Conservation (phyloP, 768 basidiomycete genomes). For the Trichaptum fuscoviolaceum region DNA sequence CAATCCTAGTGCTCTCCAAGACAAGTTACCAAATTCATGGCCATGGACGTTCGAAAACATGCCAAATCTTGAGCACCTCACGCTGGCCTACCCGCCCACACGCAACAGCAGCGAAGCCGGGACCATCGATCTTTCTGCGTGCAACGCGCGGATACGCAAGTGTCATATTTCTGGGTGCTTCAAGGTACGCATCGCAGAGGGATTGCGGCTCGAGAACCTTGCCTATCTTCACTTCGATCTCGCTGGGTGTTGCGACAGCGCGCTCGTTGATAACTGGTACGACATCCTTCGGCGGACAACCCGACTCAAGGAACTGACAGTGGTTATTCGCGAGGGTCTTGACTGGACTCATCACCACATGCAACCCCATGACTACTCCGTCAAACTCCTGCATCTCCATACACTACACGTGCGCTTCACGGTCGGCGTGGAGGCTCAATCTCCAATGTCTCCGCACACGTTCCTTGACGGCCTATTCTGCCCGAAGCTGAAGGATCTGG, state of each 20-base stretch:
- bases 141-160: background rate
- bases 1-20: too few species aligned
- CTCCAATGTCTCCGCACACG: too few species aligned
- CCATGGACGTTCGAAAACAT: background rate
- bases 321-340: background rate
- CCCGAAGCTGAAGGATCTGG: background rate
- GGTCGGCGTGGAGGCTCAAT: background rate
- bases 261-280: background rate
- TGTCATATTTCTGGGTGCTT: background rate
- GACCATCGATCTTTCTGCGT: background rate
- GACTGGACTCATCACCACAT: background rate
- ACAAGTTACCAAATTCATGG: too few species aligned
- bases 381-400: background rate
- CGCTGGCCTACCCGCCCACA: background rate
- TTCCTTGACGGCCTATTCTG: background rate
- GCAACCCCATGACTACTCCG: background rate
- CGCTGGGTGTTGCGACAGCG: background rate
- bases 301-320: background rate
- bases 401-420: background rate
- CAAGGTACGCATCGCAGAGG: background rate
- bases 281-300: background rate
- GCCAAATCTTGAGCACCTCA: background rate
- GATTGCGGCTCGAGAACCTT: background rate
- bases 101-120: too few species aligned
- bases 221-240: background rate